Conservation (phyloP, 768 basidiomycete genomes). For the Termitomyces sp. region DNA sequence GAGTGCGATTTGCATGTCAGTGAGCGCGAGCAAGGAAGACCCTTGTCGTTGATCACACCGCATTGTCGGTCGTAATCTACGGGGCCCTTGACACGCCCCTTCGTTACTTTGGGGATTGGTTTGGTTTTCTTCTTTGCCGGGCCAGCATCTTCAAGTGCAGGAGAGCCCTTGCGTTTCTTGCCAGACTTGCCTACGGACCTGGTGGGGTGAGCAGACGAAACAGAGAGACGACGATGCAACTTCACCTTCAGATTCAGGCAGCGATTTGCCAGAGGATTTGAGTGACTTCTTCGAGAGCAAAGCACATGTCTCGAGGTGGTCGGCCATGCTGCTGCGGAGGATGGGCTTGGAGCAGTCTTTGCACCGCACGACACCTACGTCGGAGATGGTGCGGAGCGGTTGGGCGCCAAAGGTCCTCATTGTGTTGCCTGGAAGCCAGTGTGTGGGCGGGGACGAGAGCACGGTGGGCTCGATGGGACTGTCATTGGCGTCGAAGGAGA, state of each 20-base stretch:
- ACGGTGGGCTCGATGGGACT: constrained; percentile 33
- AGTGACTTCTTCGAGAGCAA: constrained; percentile 30
- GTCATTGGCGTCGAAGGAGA: constrained; percentile 56
- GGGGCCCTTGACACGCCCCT: constrained; percentile 78
- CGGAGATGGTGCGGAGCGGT: constrained; percentile 58
- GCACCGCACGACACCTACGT: constrained; percentile 69
- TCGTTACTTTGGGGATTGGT: constrained; percentile 63
- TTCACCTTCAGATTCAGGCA: constrained; percentile 37
- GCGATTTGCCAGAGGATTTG: constrained; percentile 55
- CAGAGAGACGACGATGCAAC: neutral
- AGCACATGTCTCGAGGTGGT: constrained; percentile 62
- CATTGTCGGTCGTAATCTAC: constrained; percentile 91
- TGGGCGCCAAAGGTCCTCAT: constrained; percentile 85
- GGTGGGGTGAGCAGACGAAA: neutral
- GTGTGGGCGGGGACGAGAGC: constrained; percentile 69
- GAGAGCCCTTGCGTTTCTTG: constrained; percentile 84
- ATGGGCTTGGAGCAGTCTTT: constrained; percentile 79
- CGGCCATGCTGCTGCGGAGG: constrained; percentile 65
- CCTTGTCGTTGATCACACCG: constrained; percentile 96
- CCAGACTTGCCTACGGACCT: constrained; percentile 10
- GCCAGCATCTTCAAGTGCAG: constrained; percentile 60
- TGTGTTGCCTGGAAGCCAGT: constrained; percentile 80
- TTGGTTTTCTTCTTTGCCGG: constrained; percentile 79
- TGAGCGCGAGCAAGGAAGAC: constrained; percentile 87
- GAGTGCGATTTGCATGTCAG: constrained; percentile 98